These are phyloP conservation scores for Echinosophora koreensis DNA, from an alignment of 306 rosid species.

Conservation along the genomic window DNA sequence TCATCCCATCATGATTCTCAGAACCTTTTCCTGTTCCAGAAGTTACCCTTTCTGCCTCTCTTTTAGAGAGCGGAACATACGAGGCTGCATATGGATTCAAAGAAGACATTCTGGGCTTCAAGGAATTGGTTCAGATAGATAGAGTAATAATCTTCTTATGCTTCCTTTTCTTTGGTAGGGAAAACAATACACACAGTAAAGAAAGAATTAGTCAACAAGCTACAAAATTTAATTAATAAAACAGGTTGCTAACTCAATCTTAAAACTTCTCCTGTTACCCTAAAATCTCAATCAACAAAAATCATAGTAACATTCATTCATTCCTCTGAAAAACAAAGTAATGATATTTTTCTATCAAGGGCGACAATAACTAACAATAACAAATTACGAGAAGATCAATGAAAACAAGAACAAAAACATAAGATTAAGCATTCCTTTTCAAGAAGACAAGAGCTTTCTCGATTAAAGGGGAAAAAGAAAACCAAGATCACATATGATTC, in stretches of 20 bases:
- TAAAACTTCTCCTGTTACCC: neutral
- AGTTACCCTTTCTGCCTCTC: constrained; percentile 51
- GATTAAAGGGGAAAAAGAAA: constrained; percentile 2
- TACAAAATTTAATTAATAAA: constrained; percentile 1
- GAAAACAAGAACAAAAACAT: neutral
- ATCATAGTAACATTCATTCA: neutral
- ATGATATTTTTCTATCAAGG: neutral
- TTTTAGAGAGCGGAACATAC: constrained; percentile 68
- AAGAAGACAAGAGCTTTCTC: neutral
- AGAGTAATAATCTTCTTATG: constrained; percentile 2
- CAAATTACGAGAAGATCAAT: neutral
- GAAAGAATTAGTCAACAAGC: constrained; percentile 16
- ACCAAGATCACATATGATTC: neutral
- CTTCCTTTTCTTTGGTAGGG: neutral
- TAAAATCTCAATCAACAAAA: too few species aligned
- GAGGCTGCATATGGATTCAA: constrained; percentile 78
- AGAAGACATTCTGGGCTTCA: constrained; percentile 63
- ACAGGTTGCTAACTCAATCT: neutral
- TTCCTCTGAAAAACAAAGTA: neutral
- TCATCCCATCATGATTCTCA: constrained; percentile 34
- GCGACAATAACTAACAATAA: neutral
- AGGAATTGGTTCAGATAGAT: constrained; percentile 42
- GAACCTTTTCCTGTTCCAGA: constrained; percentile 36
- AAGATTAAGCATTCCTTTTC: neutral
- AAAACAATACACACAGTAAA: neutral